Evolutionary conservation across 139 green algal genomes (phyloP).

Genomic region (Diplosphaera chodatii): DNA sequence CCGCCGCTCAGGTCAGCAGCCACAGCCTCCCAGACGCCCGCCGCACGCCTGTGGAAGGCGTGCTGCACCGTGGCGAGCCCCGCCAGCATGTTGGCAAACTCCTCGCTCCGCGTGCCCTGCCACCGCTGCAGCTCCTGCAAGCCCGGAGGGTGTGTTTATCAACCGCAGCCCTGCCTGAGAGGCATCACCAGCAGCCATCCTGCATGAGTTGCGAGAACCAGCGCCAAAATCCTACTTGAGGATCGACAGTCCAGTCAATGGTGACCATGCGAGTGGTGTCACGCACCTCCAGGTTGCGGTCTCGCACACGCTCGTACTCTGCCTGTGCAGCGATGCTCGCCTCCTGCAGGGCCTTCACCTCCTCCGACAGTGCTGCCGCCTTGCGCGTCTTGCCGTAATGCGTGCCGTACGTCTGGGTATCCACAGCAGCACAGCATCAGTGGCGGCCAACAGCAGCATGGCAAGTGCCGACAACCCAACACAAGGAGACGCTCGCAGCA

Average conservation of each 20-base stretch:
- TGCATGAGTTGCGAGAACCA: too few species aligned
- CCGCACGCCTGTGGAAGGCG: background rate
- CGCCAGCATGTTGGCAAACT: conserved; percentile 26
- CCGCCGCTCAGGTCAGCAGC: background rate
- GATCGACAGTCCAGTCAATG: too few species aligned
- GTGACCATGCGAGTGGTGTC: too few species aligned
- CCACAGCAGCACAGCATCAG: too few species aligned
- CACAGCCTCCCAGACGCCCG: background rate
- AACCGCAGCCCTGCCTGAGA: too few species aligned
- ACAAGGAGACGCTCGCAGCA: too few species aligned
- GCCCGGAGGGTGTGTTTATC: background rate
- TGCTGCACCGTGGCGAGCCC: background rate
- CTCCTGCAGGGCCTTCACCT: conserved; percentile 41
- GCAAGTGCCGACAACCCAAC: too few species aligned
- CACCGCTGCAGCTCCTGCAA: conserved; percentile 30
- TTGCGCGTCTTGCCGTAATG: conserved; percentile 34
- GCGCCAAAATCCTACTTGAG: too few species aligned
- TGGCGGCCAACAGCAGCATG: too few species aligned
- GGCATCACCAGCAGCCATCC: too few species aligned
- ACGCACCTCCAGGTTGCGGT: conserved; percentile 38
- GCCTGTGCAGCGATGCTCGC: conserved; percentile 23
- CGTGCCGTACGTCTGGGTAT: conserved; percentile 22
- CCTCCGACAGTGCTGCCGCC: conserved; percentile 31
- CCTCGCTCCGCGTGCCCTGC: background rate
- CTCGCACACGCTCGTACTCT: conserved; percentile 51